These are phyloP conservation scores for Ganoderma meredithae DNA, from an alignment of 1,284 basidiomycete genomes.

Conservation along the genomic window DNA sequence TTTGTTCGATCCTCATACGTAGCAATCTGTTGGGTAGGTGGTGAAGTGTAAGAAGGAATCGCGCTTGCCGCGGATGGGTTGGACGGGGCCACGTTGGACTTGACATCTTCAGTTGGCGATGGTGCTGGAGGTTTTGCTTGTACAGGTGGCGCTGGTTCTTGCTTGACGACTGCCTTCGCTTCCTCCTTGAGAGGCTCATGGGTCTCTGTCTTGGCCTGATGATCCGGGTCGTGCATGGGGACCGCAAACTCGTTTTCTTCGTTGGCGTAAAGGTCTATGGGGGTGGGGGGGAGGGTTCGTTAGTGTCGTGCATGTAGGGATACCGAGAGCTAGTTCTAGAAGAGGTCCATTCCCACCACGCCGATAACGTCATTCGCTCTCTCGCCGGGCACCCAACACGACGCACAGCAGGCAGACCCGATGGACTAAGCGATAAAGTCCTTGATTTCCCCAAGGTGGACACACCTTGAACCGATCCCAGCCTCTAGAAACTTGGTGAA, in stretches of 20 bases:
- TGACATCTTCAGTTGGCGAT: conserved; percentile 24
- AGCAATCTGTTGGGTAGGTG: conserved; percentile 70
- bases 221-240: conserved; percentile 44
- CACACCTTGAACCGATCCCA: too few relatives aligned
- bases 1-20: conserved; percentile 73
- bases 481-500: too few relatives aligned
- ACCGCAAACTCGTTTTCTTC: conserved; percentile 71
- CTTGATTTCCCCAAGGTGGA: too few relatives aligned
- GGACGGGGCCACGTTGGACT: conserved; percentile 20
- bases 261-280: conserved; percentile 79
- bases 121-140: conserved; percentile 14
- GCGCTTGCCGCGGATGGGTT: conserved; percentile 21
- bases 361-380: not conserved
- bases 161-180: conserved; percentile 29
- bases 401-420: too few relatives aligned
- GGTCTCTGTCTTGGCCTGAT: conserved; percentile 32
- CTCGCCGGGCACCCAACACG: not conserved
- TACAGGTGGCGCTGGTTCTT: conserved; percentile 31
- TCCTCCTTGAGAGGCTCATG: conserved; percentile 40
- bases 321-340: too few relatives aligned
- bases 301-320: too few relatives aligned
- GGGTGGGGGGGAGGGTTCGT: not conserved
- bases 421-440: too few relatives aligned
- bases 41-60: conserved; percentile 41
- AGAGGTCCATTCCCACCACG: too few relatives aligned